Evolutionary conservation across 192 early-diverging fungal species (phyloP).

Genomic region (Coemansia sp.): DNA sequence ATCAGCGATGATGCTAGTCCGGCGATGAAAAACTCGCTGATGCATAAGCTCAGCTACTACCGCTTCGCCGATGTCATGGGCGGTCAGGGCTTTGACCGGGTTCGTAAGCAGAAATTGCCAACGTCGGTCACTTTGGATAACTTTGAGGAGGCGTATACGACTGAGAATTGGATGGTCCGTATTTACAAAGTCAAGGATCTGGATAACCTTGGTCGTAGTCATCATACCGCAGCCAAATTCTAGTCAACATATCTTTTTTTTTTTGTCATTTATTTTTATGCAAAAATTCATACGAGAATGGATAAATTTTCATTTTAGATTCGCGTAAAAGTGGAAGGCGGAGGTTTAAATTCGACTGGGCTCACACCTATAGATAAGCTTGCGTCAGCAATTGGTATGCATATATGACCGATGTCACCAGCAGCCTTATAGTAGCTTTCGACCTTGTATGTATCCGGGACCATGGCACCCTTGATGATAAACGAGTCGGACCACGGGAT

Average conservation of each 20-base stretch:
- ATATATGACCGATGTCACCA: slow-evolving; percentile 5
- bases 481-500: slow-evolving; percentile 41
- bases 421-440: slow-evolving; percentile 21
- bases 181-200: slow-evolving; percentile 98
- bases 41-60: slow-evolving; percentile 99
- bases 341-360: slow-evolving; percentile 41
- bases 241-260: background rate
- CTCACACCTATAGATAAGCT: slow-evolving; percentile 13
- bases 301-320: slow-evolving; percentile 7
- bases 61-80: slow-evolving; percentile 90
- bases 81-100: slow-evolving; percentile 77
- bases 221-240: slow-evolving; percentile 27
- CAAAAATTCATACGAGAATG: background rate
- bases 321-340: slow-evolving; percentile 31
- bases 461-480: slow-evolving; percentile 8
- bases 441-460: slow-evolving; percentile 18
- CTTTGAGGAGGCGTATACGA: slow-evolving; percentile 93
- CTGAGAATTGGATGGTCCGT: slow-evolving; percentile 97
- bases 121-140: slow-evolving; percentile 76
- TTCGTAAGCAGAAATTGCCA: slow-evolving; percentile 78
- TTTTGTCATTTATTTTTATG: background rate
- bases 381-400: slow-evolving; percentile 19
- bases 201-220: slow-evolving; percentile 85
- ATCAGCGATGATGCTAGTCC: slow-evolving; percentile 88
- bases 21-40: slow-evolving; percentile 89